A percentile compares a stretch with the other conserved stretches of the same genome.
Conservation (phyloP, 306 rosid species). For the Gynostemma pentaphyllum region DNA sequence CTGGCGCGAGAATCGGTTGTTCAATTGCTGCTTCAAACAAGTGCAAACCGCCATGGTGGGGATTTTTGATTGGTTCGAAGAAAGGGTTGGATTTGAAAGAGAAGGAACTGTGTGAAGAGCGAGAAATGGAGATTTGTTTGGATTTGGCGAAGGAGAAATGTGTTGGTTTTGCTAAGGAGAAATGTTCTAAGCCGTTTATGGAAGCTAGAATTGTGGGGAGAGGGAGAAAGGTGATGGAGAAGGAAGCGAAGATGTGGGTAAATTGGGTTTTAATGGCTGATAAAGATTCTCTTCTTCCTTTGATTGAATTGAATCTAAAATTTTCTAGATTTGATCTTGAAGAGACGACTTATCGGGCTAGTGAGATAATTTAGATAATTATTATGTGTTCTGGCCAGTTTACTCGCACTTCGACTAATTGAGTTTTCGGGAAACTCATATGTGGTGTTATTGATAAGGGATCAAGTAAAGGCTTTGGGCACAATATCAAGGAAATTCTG, state of each 20-base stretch:
- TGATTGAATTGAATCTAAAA: conserved; percentile 17
- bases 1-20: conserved; percentile 61
- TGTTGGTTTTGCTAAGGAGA: conserved; percentile 40
- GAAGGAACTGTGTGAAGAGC: conserved; percentile 56
- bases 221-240: conserved; percentile 18
- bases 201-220: conserved; percentile 45
- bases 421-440: not conserved
- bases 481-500: not conserved
- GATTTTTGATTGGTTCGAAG: conserved; percentile 25
- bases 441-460: not conserved
- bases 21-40: conserved; percentile 29
- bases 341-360: conserved; percentile 33
- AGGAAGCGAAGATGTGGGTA: conserved; percentile 32
- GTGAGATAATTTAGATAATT: conserved; percentile 27
- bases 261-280: conserved; percentile 28
- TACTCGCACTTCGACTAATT: too few species aligned
- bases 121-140: conserved; percentile 34
- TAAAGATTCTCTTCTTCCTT: conserved; percentile 6
- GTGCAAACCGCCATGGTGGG: conserved; percentile 83
- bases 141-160: conserved; percentile 37
- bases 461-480: not conserved
- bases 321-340: conserved; percentile 3
- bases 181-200: conserved; percentile 48
- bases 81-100: conserved; percentile 35
- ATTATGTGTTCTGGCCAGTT: too few species aligned